A percentile compares a stretch with the other conserved stretches of the same genome.
These are phyloP conservation scores for Penicillium sp. DNA, from an alignment of 2,329 filamentous ascomycete species.

Conservation along the genomic window DNA sequence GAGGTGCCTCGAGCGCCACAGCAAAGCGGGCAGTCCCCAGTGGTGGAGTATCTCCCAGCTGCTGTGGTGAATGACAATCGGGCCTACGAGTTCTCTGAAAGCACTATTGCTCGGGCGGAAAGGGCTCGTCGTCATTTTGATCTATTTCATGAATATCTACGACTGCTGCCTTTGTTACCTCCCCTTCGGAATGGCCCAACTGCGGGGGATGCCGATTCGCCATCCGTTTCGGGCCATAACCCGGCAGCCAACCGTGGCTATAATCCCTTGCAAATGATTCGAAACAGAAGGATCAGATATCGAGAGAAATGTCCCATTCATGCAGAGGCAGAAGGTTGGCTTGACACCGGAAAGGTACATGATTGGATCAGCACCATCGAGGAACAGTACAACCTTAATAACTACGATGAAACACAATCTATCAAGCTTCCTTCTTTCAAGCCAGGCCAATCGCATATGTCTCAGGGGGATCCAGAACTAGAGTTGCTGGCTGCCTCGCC, in stretches of 20 bases:
- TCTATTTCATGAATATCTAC: conserved; percentile 78
- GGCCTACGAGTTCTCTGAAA: conserved; percentile 64
- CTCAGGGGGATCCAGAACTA: conserved; percentile 17
- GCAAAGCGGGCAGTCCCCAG: conserved; percentile 18
- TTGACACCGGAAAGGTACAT: conserved; percentile 68
- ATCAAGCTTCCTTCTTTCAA: conserved; percentile 47
- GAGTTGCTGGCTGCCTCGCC: conserved; percentile 33
- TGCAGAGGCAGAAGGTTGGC: conserved; percentile 73
- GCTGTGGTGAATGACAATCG: conserved; percentile 33
- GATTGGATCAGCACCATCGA: conserved; percentile 75
- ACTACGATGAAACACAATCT: conserved; percentile 47
- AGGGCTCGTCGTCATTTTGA: conserved; percentile 85
- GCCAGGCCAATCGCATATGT: conserved; percentile 15
- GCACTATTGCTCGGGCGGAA: conserved; percentile 77
- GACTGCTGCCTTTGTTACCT: conserved; percentile 75
- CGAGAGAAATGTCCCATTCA: conserved; percentile 75
- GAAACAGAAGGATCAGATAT: conserved; percentile 82
- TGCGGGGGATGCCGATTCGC: conserved; percentile 14
- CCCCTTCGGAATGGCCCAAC: conserved; percentile 54
- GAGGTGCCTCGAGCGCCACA: conserved; percentile 16
- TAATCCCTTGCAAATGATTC: conserved; percentile 88
- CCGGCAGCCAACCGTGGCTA: conserved; percentile 66
- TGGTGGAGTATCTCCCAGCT: conserved; percentile 31
- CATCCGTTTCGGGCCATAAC: conserved; percentile 32
- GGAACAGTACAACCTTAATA: conserved; percentile 46